Conservation (phyloP, 169 alveolate genomes). For the Pseudocohnilembus persalinus region DNA sequence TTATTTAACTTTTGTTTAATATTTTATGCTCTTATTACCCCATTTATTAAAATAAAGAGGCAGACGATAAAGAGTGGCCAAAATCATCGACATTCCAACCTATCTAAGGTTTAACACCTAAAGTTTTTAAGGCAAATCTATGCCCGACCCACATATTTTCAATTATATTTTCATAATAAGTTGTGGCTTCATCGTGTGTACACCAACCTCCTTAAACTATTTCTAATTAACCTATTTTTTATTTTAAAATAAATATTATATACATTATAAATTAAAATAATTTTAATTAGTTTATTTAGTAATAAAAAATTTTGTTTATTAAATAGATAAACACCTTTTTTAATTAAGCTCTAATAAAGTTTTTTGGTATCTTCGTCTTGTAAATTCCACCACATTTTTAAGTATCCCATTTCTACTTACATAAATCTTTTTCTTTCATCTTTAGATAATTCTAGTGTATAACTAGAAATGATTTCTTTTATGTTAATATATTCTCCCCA, state of each 20-base stretch:
- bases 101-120: constrained; percentile 63
- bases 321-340: not conserved
- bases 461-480: constrained; percentile 56
- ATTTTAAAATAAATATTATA: too few species aligned
- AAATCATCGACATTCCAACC: constrained; percentile 92
- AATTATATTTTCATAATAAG: constrained; percentile 67
- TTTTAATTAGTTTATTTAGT: too few species aligned
- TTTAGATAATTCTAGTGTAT: constrained; percentile 46
- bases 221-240: constrained; percentile 76
- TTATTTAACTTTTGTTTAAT: too few species aligned
- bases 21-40: constrained; percentile 40
- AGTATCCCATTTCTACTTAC: constrained; percentile 83
- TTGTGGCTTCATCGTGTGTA: constrained; percentile 88
- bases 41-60: constrained; percentile 60
- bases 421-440: constrained; percentile 73
- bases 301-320: not conserved
- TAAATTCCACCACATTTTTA: constrained; percentile 79
- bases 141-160: constrained; percentile 72
- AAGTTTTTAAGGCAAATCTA: constrained; percentile 52
- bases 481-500: constrained; percentile 27
- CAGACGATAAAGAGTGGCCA: constrained; percentile 79
- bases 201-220: constrained; percentile 89
- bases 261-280: too few species aligned
- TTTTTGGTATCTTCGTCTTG: constrained; percentile 43
- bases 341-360: constrained; percentile 52